A percentile compares a stretch with the other conserved stretches of the same genome.
Evolutionary conservation across 2,329 filamentous ascomycete genomes (phyloP).

Genomic region (Dothideomycetidae sp.): DNA sequence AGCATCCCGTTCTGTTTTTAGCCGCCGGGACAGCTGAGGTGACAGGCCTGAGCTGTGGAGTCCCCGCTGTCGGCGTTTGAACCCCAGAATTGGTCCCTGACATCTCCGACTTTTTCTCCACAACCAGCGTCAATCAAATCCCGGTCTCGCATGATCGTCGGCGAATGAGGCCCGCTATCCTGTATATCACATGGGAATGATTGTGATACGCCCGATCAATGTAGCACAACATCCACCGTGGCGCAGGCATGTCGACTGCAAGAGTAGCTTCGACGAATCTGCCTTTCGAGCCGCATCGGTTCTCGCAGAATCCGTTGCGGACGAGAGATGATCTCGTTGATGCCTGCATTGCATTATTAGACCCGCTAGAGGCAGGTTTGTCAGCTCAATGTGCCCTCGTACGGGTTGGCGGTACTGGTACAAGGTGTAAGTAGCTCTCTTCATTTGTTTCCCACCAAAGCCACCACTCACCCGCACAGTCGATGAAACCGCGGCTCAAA

Average conservation of each 20-base stretch:
- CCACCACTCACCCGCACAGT: constrained; percentile 23
- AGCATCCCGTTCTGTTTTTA: too few species aligned
- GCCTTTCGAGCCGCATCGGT: constrained; percentile 28
- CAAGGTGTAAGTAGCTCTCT: constrained; percentile 35
- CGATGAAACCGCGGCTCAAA: constrained; percentile 61
- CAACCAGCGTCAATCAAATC: too few species aligned
- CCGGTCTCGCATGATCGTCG: too few species aligned
- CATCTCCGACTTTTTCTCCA: too few species aligned
- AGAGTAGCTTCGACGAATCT: constrained; percentile 26
- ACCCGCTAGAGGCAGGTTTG: constrained; percentile 58
- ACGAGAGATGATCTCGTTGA: constrained; percentile 29
- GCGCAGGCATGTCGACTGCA: constrained; percentile 12
- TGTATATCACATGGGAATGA: too few species aligned
- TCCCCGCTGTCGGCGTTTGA: too few species aligned
- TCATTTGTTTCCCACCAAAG: neutral
- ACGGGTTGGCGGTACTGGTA: constrained; percentile 55
- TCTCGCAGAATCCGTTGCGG: constrained; percentile 29
- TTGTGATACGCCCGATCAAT: too few species aligned
- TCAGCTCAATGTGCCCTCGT: constrained; percentile 52
- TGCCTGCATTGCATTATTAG: constrained; percentile 41
- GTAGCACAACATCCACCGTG: too few species aligned
- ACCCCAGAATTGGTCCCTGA: too few species aligned
- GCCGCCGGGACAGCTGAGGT: too few species aligned
- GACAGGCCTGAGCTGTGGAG: too few species aligned
- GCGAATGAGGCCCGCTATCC: too few species aligned